These are phyloP conservation scores for Fraxinus dipetala DNA, from an alignment of 305 asterid genomes.

Conservation along the genomic window DNA sequence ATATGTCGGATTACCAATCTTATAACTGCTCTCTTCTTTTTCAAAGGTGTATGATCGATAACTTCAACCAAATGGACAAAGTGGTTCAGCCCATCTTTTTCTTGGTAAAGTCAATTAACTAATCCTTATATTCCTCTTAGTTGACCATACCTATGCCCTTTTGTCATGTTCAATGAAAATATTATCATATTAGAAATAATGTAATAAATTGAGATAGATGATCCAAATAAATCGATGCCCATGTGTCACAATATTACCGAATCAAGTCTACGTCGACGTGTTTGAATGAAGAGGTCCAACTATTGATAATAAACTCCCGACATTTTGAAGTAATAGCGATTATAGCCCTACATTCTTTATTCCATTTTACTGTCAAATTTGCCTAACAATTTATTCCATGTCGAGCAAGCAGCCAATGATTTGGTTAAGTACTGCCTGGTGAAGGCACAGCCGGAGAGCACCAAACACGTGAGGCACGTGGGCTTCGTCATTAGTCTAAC, in stretches of 20 bases:
- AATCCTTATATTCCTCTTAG: constrained; percentile 10
- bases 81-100: constrained; percentile 9
- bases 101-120: not conserved
- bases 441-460: not conserved
- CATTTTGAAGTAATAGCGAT: not conserved
- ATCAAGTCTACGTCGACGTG: not conserved
- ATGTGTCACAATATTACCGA: not conserved
- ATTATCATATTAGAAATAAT: not conserved
- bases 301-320: not conserved
- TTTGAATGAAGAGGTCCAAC: not conserved
- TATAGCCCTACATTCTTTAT: not conserved
- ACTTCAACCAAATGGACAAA: constrained; percentile 12
- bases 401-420: not conserved
- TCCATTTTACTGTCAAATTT: not conserved
- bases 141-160: constrained; percentile 5
- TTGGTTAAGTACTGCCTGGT: not conserved
- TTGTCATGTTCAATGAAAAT: not conserved
- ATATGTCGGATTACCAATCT: not conserved
- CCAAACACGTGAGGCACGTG: not conserved
- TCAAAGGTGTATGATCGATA: constrained; percentile 3
- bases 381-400: not conserved
- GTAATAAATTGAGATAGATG: not conserved
- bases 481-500: not conserved
- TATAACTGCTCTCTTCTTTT: not conserved
- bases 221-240: not conserved